These are phyloP conservation scores for Erodium trifolium DNA, from an alignment of 441 rosid species.

Conservation along the genomic window DNA sequence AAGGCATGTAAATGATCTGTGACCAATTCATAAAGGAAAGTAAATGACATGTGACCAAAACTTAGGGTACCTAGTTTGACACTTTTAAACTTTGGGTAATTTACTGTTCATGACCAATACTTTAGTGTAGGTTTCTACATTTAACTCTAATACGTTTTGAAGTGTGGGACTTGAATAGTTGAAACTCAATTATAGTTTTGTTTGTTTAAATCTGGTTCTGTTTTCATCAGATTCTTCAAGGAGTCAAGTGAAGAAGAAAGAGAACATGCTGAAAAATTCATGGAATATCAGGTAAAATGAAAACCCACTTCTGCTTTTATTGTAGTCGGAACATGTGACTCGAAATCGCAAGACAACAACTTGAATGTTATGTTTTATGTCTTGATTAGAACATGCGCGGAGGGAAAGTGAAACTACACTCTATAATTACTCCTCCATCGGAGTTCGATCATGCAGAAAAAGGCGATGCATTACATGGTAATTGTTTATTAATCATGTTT, in stretches of 20 bases:
- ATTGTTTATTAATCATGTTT: constrained; percentile 11
- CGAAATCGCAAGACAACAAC: background rate
- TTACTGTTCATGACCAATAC: no score
- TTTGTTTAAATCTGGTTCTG: background rate
- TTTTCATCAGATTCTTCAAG: constrained; percentile 61
- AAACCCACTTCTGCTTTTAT: background rate
- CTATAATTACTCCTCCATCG: constrained; percentile 52
- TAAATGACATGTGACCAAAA: no score
- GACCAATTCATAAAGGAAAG: no score
- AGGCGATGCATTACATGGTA: constrained; percentile 95
- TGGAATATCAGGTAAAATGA: constrained; percentile 72
- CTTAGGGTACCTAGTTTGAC: no score
- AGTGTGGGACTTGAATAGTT: no score
- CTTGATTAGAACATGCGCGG: constrained; percentile 62
- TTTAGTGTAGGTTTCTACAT: no score
- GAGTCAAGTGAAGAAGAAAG: constrained; percentile 95
- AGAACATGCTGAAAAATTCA: constrained; percentile 80
- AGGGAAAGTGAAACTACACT: constrained; percentile 74
- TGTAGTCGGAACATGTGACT: background rate
- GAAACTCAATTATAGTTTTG: no score
- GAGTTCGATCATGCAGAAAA: constrained; percentile 89
- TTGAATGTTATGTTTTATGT: constrained; percentile 1
- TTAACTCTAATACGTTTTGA: no score
- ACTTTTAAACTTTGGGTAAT: no score
- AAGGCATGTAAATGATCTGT: no score